Evolutionary conservation across 1,139 yeast species (phyloP), one percentile per base, ranked within the genome.

Genomic region (Suhomyces panamericanus): DNA sequence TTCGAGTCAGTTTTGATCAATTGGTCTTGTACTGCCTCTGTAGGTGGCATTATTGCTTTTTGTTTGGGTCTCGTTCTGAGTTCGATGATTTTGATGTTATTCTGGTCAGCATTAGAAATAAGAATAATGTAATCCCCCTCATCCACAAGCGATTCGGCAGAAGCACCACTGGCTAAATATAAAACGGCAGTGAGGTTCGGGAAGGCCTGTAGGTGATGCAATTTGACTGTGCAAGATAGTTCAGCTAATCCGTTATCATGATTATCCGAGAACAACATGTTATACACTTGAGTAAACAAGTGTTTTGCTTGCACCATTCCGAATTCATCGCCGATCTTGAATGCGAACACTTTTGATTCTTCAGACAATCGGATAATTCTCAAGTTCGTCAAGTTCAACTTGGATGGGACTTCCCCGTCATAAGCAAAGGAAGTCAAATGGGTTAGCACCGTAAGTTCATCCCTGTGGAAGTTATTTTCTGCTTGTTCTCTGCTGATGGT

Each of bases 51-150:
- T 20, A 7, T 12, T 26, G 32, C 10, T 12, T 10, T n/a, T 2
- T 4, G 5, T 4, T 7, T 12, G 13, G 36, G n/a, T 12, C 24
- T 31, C 8, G 24, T 14, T 10, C 24, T 14, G 11, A 38, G 14
- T 22, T 38, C 33, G 14, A 22, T 15, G n/a, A 39, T 32, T 12
- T 16, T 33, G n/a, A 39, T 14, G 11, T 39, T 39, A 12, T 39
- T 33, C 10, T 33, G 14, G 8, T 24, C 31, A 10, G 37, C 6
- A 24, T 36, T 28, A 6, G 30, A 15, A 16, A 29, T 15, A 16
- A 34, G 15, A 10, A 39, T 30, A 15, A 33, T 28, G n/a, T 39
- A 39, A 13, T 39, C 34, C 8, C 14, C 16, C 3, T 20, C 17
- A 13, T 22, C 22, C 9, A 11, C 11, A 11, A 14, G 17, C 3